Percentiles rank a stretch among this genome's conserved stretches.
phyloP scores from a whole-genome alignment of 176 grass and related monocot species.

The Musa beccarii region DNA sequence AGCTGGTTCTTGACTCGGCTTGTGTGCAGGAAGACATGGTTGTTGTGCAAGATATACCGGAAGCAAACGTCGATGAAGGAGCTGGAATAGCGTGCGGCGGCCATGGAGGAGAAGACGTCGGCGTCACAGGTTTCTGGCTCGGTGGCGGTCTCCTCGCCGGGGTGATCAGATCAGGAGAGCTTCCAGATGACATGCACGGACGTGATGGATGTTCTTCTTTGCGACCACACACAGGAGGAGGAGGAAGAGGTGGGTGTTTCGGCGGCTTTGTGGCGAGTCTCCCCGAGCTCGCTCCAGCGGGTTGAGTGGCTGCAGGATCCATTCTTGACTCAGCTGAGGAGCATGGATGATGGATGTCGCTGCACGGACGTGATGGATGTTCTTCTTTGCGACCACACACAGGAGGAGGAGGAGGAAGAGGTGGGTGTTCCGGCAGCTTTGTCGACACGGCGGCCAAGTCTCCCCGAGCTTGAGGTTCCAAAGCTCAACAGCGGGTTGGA shows the following conservation, averaged over 20 bases:
- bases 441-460: background rate
- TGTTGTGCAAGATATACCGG: constrained; percentile 70
- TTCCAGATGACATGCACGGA: background rate
- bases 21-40: constrained; percentile 58
- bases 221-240: background rate
- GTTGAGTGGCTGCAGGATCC: constrained; percentile 84
- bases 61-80: constrained; percentile 81
- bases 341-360: constrained; percentile 69
- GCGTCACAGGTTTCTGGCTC: constrained; percentile 22
- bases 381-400: background rate
- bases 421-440: background rate
- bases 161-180: constrained; percentile 37
- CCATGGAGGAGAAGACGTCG: constrained; percentile 45
- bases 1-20: no score
- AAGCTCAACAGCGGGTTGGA: constrained; percentile 34
- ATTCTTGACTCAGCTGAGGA: constrained; percentile 68
- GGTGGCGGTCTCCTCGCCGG: constrained; percentile 45
- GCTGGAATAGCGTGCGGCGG: constrained; percentile 83
- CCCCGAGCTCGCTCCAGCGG: constrained; percentile 41
- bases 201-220: background rate
- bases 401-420: background rate
- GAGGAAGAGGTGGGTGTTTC: background rate
- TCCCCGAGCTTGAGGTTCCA: constrained; percentile 57
- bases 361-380: background rate
- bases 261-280: constrained; percentile 16